These are phyloP conservation scores for Stephanodiscus minutulus DNA, from an alignment of 108 stramenopile genomes.

Conservation along the genomic window DNA sequence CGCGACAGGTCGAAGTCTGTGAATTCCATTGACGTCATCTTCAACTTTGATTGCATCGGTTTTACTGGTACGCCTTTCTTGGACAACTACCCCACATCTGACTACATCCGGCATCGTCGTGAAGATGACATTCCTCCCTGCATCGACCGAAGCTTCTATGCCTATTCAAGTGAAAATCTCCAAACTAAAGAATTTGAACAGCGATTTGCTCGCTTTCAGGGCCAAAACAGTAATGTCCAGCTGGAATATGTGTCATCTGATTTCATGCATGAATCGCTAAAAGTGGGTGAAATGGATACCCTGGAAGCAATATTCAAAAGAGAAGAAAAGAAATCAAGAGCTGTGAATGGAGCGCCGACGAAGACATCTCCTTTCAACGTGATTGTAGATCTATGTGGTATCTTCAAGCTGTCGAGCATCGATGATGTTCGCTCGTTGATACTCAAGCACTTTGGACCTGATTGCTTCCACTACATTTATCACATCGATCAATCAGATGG, in stretches of 20 bases:
- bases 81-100: slow-evolving; percentile 57
- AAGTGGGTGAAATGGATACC: slow-evolving; percentile 52
- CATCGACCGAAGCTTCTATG: slow-evolving; percentile 60
- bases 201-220: slow-evolving; percentile 51
- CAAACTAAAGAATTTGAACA: slow-evolving; percentile 29
- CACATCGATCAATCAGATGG: slow-evolving; percentile 59
- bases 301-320: slow-evolving; percentile 46
- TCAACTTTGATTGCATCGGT: slow-evolving; percentile 62
- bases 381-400: slow-evolving; percentile 57
- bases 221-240: slow-evolving; percentile 53
- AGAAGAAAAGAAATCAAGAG: slow-evolving; percentile 17
- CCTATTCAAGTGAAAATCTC: slow-evolving; percentile 46
- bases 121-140: slow-evolving; percentile 55
- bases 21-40: slow-evolving; percentile 57
- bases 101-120: slow-evolving; percentile 53
- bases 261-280: slow-evolving; percentile 50
- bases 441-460: slow-evolving; percentile 43
- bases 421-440: slow-evolving; percentile 45
- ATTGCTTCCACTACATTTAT: slow-evolving; percentile 56
- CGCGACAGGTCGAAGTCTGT: slow-evolving; percentile 54
- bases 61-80: slow-evolving; percentile 64
- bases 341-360: not conserved
- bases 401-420: slow-evolving; percentile 58
- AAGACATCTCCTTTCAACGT: slow-evolving; percentile 50
- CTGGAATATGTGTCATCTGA: slow-evolving; percentile 53